phyloP scores from a whole-genome alignment of 2,329 filamentous ascomycete species.

The Plenodomus lindquistii region DNA sequence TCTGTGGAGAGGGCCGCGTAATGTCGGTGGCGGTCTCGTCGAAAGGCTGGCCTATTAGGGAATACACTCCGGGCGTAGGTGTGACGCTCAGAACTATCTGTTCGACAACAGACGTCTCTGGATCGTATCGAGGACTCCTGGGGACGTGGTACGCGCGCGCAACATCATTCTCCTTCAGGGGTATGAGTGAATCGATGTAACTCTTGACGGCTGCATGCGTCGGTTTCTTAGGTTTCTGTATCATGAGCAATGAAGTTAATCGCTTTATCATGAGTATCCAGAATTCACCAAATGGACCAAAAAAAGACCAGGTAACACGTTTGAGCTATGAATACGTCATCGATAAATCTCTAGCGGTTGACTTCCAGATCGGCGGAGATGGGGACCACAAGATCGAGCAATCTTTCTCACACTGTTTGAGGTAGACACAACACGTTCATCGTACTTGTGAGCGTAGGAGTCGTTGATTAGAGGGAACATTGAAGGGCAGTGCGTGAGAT shows the following conservation, averaged over 20 bases:
- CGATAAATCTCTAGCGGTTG: not conserved
- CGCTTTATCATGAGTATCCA: conserved; percentile 9
- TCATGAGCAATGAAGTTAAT: conserved; percentile 3
- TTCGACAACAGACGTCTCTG: conserved; percentile 32
- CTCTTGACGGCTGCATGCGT: conserved; percentile 33
- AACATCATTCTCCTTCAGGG: conserved; percentile 38
- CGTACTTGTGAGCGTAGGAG: not conserved
- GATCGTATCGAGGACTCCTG: conserved; percentile 30
- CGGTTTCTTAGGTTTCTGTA: conserved; percentile 27
- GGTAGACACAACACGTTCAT: not conserved
- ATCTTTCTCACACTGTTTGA: not conserved
- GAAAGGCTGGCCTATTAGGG: conserved; percentile 23
- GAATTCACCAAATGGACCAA: not conserved
- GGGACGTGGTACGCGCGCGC: conserved; percentile 40
- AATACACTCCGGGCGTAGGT: conserved; percentile 36
- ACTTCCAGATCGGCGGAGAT: not conserved
- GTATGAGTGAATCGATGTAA: conserved; percentile 35
- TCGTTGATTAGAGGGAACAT: not conserved
- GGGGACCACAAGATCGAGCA: not conserved
- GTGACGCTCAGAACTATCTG: conserved; percentile 38
- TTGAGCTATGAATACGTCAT: conserved; percentile 24
- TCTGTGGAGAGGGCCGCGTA: not conserved
- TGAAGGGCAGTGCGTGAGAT: not conserved
- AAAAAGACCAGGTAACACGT: not conserved
- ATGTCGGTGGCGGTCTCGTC: conserved; percentile 6